Base-by-base conservation (phyloP, 371 early-diverging fungal genomes). In the Batrachochytrium dendrobatidis region DNA sequence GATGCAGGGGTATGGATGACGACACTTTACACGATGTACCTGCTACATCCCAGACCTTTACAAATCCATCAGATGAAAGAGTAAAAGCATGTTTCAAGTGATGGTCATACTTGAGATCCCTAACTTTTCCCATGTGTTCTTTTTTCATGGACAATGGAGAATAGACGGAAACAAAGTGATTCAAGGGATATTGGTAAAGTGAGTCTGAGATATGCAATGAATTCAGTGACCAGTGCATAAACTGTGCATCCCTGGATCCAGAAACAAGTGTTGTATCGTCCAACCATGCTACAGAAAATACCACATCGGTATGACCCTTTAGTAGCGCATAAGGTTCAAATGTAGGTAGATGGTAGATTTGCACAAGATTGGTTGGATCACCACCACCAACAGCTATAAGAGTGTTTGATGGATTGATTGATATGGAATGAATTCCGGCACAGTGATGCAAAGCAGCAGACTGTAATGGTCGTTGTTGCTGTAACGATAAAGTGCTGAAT, bases 361-460 rank as follows among this genome's bases (percentile, higher is more conserved):
- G 64, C 50, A 83, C 80, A 10, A 71, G 67, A 29, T 77, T 78
- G 33, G 70, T 65, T 2, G 84, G 85, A 0, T 76, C 71, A 2
- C 84, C 84, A 7, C 77, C 63, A 0, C 81, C 84, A 8, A 84
- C 78, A 0, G 86, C 88, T 2, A 87, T 55, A 32, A 83, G 63
- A 1, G 85, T 84, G 33, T 66, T 56, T 0, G 75, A 77, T 3
- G 83, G 82, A 57, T 84, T 86, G 34, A 85, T 71, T 6, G 82
- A 77, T 12, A 85, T 57, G 24, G 77, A 72, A 28, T 85, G 86
- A 31, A 87, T 78, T 7, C 86, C 86, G 7, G 68, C 65, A 29
- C 82, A 75, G 34, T 55, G 62, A 7, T 48, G 8, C 10, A 26
- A 28, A 53, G 46, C 26, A 53, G 24, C 33, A 34, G 31, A 12